Evolutionary conservation across 768 basidiomycete species (phyloP).

Genomic region (Panus rudis): DNA sequence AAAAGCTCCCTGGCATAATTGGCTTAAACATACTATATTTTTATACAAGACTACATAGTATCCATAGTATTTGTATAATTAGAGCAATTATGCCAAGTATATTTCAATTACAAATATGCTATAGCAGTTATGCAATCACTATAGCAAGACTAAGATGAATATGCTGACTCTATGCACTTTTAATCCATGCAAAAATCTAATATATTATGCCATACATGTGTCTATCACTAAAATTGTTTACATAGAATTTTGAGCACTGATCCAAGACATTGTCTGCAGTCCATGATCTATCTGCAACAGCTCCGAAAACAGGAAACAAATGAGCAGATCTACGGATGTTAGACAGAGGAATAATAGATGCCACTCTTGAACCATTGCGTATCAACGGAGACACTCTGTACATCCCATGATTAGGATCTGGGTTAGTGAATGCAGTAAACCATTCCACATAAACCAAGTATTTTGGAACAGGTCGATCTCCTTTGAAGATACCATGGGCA

Average conservation of each 20-base stretch:
- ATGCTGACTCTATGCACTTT: neutral
- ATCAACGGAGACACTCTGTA: constrained; percentile 15
- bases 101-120: no score
- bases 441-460: constrained; percentile 27
- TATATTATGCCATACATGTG: constrained; percentile 1
- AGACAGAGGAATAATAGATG: neutral
- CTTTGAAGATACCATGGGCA: neutral
- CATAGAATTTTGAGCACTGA: constrained; percentile 1
- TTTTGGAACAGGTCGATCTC: constrained; percentile 1
- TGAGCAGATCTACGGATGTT: constrained; percentile 3
- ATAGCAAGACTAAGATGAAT: no score
- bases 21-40: no score
- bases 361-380: neutral
- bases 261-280: constrained; percentile 4
- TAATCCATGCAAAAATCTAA: neutral
- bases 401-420: constrained; percentile 18
- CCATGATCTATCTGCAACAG: constrained; percentile 1
- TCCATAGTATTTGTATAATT: no score
- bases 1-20: no score
- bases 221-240: constrained; percentile 4
- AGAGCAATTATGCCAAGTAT: no score
- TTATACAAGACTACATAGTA: no score
- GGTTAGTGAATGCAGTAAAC: constrained; percentile 20
- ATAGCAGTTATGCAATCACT: no score
- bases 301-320: constrained; percentile 3